Evolutionary conservation across 192 early-diverging fungal genomes (phyloP).

Genomic region (Dissophora globulifera): DNA sequence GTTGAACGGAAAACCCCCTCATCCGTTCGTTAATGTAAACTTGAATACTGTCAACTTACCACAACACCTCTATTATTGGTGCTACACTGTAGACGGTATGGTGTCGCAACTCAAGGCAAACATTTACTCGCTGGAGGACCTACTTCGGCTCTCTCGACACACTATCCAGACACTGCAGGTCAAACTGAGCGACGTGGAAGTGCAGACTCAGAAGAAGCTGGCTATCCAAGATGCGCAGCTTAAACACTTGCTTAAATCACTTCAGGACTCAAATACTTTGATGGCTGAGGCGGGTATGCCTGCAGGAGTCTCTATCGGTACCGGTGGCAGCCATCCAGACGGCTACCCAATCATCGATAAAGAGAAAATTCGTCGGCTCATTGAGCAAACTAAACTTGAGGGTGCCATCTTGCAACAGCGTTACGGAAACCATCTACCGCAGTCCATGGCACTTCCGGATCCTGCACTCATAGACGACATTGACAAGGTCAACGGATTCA

Average conservation of each 20-base stretch:
- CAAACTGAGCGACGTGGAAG: slow-evolving; percentile 73
- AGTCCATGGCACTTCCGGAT: slow-evolving; percentile 20
- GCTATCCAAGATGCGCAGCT: slow-evolving; percentile 76
- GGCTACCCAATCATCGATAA: slow-evolving; percentile 38
- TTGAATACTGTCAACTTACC: not conserved
- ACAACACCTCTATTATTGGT: not conserved
- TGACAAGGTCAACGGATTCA: slow-evolving; percentile 31
- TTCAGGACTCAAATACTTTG: slow-evolving; percentile 66
- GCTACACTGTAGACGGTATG: slow-evolving; percentile 54
- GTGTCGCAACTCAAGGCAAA: slow-evolving; percentile 76
- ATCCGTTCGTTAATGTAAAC: too few relatives aligned
- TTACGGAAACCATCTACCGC: slow-evolving; percentile 35
- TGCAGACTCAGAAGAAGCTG: slow-evolving; percentile 75
- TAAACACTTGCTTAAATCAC: slow-evolving; percentile 68
- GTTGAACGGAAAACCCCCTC: too few relatives aligned
- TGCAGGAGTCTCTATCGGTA: slow-evolving; percentile 6
- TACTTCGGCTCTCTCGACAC: slow-evolving; percentile 81
- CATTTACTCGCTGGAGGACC: slow-evolving; percentile 73
- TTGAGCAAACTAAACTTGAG: slow-evolving; percentile 53
- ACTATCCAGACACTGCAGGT: slow-evolving; percentile 79
- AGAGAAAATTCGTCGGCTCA: slow-evolving; percentile 31
- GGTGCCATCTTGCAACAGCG: slow-evolving; percentile 40
- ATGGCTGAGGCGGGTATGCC: slow-evolving; percentile 57
- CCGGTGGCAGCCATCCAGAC: slow-evolving; percentile 1
- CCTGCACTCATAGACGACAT: slow-evolving; percentile 21